Evolutionary conservation across 306 rosid species (phyloP).

Genomic region (Arachis hypogaea): DNA sequence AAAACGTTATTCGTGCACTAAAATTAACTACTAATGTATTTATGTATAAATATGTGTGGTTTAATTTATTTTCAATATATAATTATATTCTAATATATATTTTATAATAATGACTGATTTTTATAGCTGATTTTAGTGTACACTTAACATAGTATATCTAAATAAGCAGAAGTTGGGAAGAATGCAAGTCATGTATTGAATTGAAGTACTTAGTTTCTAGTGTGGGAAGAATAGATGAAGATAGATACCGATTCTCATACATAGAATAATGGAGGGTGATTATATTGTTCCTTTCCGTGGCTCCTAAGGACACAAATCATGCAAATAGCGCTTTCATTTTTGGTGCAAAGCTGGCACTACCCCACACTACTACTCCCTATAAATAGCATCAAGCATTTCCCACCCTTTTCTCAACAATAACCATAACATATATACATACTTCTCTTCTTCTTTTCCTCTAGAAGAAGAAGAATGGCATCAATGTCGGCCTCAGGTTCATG

Average conservation of each 20-base stretch:
- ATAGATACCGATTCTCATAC: conserved; percentile 56
- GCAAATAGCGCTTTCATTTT: conserved; percentile 52
- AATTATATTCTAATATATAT: too few relatives aligned
- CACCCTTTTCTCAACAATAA: conserved; percentile 18
- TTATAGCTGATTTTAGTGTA: too few relatives aligned
- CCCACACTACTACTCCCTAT: conserved; percentile 59
- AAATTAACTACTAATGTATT: too few relatives aligned
- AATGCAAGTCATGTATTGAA: background rate
- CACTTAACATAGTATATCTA: too few relatives aligned
- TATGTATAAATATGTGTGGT: too few relatives aligned
- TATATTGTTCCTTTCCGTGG: conserved; percentile 61
- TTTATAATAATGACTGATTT: too few relatives aligned
- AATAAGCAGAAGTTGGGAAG: too few relatives aligned
- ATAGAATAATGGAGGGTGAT: conserved; percentile 40
- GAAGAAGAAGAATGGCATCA: conserved; percentile 54
- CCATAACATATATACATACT: too few relatives aligned
- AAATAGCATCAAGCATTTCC: conserved; percentile 62
- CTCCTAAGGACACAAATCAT: conserved; percentile 66
- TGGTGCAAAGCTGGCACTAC: conserved; percentile 49
- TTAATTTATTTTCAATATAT: too few relatives aligned
- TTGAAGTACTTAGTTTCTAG: conserved; percentile 26
- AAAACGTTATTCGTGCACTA: too few relatives aligned
- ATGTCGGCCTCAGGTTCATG: conserved; percentile 79
- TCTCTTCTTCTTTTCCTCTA: too few relatives aligned
- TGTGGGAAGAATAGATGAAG: conserved; percentile 30